phyloP scores from a whole-genome alignment of 2,329 filamentous ascomycete species.

The Nemania serpens region DNA sequence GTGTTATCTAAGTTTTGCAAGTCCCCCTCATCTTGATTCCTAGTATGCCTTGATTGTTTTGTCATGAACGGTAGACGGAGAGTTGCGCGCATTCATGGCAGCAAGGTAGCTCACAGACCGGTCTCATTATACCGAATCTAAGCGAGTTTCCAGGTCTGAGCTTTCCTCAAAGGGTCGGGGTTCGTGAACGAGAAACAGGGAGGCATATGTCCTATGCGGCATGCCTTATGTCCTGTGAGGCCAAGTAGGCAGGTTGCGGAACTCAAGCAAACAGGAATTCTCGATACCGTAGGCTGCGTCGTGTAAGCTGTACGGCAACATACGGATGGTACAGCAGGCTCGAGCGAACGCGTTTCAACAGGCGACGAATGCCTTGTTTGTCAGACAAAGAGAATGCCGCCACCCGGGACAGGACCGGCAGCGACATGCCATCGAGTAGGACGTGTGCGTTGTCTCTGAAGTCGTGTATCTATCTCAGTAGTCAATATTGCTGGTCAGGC shows the following conservation, averaged over 20 bases:
- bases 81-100: too few relatives aligned
- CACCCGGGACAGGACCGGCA: constrained; percentile 10
- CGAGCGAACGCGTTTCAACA: constrained; percentile 10
- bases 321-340: background rate
- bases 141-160: too few relatives aligned
- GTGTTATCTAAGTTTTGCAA: too few relatives aligned
- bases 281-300: too few relatives aligned
- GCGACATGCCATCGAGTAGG: constrained; percentile 1
- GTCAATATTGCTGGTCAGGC: background rate
- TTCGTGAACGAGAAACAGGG: too few relatives aligned
- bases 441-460: constrained; percentile 16
- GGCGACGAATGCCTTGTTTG: background rate
- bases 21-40: too few relatives aligned
- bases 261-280: background rate
- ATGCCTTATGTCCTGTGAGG: background rate
- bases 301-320: background rate
- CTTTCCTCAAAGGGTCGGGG: too few relatives aligned
- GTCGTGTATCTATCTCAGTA: background rate
- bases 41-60: too few relatives aligned
- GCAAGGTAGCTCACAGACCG: too few relatives aligned
- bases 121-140: too few relatives aligned
- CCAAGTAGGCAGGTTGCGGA: background rate
- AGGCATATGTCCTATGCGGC: too few relatives aligned
- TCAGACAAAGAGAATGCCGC: constrained; percentile 14
- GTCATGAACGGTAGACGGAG: too few relatives aligned